Base-by-base conservation (phyloP, 2,329 filamentous ascomycete species). In the Trichophaea hybrida region DNA sequence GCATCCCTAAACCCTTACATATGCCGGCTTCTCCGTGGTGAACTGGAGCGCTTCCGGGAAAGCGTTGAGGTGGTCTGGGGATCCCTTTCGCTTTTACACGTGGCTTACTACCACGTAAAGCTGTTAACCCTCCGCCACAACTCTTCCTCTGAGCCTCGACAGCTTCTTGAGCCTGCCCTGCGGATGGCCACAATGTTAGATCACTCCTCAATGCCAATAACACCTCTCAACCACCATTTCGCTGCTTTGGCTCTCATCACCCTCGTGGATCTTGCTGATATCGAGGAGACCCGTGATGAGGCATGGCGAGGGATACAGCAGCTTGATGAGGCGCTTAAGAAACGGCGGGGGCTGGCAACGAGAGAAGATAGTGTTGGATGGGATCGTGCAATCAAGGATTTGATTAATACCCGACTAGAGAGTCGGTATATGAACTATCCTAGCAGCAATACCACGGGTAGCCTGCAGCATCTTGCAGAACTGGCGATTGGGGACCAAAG, bases 91-190 rank as follows among this genome's bases (percentile, higher is more conserved):
- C 76, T 84, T 35, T 75, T 87, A 1, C 80, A 85, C 65, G 75
- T 88, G 31, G 79, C 79, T 15, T 87, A 85, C 71, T 86, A 84
- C 79, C 83, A 87, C 69, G 77, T 80, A 65, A 80, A 82, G 62
- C 75, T 87, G 6, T 74, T 88, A 15, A 76, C 80, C 7, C 80
- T 82, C 55, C 75, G 86, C 1, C 74, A 83, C 57, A 79, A 78
- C 40, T 77, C 80, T 1, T 75, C 75, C 8, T 75, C 78, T 0
- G 77, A 78, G 44, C 75, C 80, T 0, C 72, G 75, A 1, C 78
- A 84, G 60, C 75, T 83, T 13, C 72, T 85, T 17, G 81, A 79
- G 70, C 78, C 81, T 5, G 80, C 80, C 32, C 76, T 76, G 61
- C 78, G 82, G 66, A 75, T 82, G 4, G 75, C 79, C 43, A 74